phyloP scores from a whole-genome alignment of 768 basidiomycete genomes.

The Boletus pseudo-olivaceus region DNA sequence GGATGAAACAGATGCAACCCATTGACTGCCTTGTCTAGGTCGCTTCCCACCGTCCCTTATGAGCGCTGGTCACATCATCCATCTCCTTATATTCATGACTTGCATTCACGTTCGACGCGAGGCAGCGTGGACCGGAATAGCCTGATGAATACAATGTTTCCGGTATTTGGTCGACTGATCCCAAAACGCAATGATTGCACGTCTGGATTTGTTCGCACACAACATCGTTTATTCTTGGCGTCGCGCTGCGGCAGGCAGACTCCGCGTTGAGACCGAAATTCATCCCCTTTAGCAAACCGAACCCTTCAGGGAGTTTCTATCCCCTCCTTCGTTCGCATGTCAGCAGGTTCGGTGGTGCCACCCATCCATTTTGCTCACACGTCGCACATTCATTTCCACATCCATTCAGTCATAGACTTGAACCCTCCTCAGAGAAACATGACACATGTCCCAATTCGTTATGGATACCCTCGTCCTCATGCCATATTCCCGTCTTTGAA shows the following conservation, averaged over 20 bases:
- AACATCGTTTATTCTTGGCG: neutral
- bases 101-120: neutral
- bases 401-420: neutral
- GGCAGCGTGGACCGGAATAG: constrained; percentile 4
- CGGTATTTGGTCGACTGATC: neutral
- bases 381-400: neutral
- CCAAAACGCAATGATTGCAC: neutral
- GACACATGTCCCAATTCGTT: neutral
- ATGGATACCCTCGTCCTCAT: constrained; percentile 4
- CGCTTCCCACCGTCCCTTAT: neutral
- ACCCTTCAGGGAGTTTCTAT: neutral
- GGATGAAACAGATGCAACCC: neutral
- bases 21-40: constrained; percentile 9
- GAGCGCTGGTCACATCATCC: neutral
- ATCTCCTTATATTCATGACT: neutral
- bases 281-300: neutral
- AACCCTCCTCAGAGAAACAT: neutral
- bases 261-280: neutral
- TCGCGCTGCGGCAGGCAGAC: neutral
- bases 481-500: neutral
- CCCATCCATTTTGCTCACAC: neutral
- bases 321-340: neutral
- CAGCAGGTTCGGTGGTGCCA: neutral
- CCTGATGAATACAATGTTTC: constrained; percentile 10
- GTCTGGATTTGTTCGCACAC: neutral